A percentile compares a stretch with the other conserved stretches of the same genome.
phyloP scores from a whole-genome alignment of 768 basidiomycete genomes.

The Boletellus sp. region DNA sequence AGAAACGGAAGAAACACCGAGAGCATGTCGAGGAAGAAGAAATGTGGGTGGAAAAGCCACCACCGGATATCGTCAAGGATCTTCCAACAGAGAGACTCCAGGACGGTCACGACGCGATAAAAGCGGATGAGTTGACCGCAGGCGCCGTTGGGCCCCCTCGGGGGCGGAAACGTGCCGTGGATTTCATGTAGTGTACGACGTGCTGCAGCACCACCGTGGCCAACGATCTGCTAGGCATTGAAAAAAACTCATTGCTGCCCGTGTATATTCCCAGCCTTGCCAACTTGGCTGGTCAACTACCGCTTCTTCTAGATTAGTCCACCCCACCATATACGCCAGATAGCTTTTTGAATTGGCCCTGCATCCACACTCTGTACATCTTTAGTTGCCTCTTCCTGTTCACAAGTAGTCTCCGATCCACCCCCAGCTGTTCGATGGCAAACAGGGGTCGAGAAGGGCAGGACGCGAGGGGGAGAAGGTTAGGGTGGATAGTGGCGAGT shows the following conservation, averaged over 20 bases:
- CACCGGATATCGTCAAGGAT: conserved; percentile 46
- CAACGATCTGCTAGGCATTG: too few species aligned
- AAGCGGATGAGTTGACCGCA: conserved; percentile 14
- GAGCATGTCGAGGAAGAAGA: conserved; percentile 47
- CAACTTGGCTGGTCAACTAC: background rate
- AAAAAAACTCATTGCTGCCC: too few species aligned
- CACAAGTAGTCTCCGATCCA: conserved; percentile 85
- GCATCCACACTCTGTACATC: conserved; percentile 98
- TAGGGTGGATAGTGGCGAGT: conserved; percentile 31
- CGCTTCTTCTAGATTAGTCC: background rate
- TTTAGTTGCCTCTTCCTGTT: conserved; percentile 93
- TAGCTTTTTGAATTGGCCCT: conserved; percentile 69
- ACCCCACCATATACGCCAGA: background rate
- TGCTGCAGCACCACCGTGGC: background rate
- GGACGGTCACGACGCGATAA: conserved; percentile 6
- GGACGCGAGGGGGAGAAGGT: conserved; percentile 29
- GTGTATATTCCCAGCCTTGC: background rate
- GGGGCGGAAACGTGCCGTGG: conserved; percentile 68
- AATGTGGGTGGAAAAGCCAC: conserved; percentile 70
- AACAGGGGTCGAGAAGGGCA: conserved; percentile 61
- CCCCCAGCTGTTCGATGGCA: conserved; percentile 76
- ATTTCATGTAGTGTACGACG: conserved; percentile 55
- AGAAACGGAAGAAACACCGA: conserved; percentile 39
- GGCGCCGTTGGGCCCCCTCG: conserved; percentile 24
- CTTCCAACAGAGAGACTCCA: conserved; percentile 19